Evolutionary conservation across 139 green algal genomes (phyloP), one percentile per base, ranked within the genome.

Genomic region (Tetraselmis striata): DNA sequence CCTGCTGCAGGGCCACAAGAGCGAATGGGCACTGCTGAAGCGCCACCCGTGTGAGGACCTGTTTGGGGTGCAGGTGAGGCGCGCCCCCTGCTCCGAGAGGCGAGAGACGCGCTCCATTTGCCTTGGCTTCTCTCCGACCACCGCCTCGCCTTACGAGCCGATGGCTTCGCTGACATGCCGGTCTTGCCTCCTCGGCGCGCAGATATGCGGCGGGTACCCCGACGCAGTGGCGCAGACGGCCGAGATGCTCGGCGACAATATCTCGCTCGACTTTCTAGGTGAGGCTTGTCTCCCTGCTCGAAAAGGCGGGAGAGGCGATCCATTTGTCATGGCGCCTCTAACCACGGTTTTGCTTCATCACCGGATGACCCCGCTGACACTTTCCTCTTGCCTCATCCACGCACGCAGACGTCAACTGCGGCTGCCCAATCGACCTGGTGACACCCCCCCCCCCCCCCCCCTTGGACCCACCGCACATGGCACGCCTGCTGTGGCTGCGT

Each of bases 361-460:
- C n/a, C n/a, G n/a, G n/a, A n/a, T n/a, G n/a, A n/a, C n/a, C n/a
- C n/a, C n/a, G n/a, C n/a, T n/a, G n/a, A n/a, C n/a, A n/a, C n/a
- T n/a, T n/a, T n/a, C n/a, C n/a, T n/a, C n/a, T n/a, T n/a, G n/a
- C n/a, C n/a, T n/a, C n/a, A n/a, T n/a, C n/a, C n/a, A n/a, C n/a
- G n/a, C n/a, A n/a, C n/a, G 85, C 98, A 32, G 96, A 99, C 88
- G 87, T 99, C 83, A 99, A 99, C 89, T 94, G 94, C 86, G 94
- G 95, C 0, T 98, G 95, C 81, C 95, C 95, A 28, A 98, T 98
- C 75, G 95, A 98, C 83, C 67, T 97, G 0, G 84, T 95, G 1
- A n/a, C n/a, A n/a, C 78, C 79, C 79, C n/a, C 11, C 45, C 45
- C 45, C n/a, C n/a, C n/a, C n/a, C n/a, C n/a, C n/a, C n/a, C n/a